Conservation (phyloP, 1,139 yeast genomes). For the Scheffersomyces segobiensis region DNA sequence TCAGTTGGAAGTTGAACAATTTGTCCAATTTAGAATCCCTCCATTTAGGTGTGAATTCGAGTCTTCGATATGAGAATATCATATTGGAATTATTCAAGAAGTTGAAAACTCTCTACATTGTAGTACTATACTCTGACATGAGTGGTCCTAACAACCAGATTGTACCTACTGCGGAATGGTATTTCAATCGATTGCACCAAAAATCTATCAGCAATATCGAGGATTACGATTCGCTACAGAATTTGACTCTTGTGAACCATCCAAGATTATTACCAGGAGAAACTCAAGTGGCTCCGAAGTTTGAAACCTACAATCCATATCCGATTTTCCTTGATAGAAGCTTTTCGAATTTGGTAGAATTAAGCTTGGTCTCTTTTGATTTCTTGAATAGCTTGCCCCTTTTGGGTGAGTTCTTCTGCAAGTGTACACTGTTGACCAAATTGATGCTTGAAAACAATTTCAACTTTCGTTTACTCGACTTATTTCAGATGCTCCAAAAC, state of each 20-base stretch:
- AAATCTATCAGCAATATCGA: neutral
- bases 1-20: slow-evolving; percentile 26
- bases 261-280: slow-evolving; percentile 18
- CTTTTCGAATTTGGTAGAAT: slow-evolving; percentile 25
- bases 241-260: slow-evolving; percentile 28
- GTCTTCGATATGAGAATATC: slow-evolving; percentile 20
- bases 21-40: slow-evolving; percentile 22
- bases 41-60: slow-evolving; percentile 29
- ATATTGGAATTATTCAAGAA: slow-evolving; percentile 30
- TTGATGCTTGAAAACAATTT: slow-evolving; percentile 37
- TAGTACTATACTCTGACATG: slow-evolving; percentile 14
- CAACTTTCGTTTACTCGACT: slow-evolving; percentile 26
- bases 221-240: slow-evolving; percentile 14
- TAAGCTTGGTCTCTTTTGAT: slow-evolving; percentile 33
- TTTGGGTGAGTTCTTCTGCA: slow-evolving; percentile 32
- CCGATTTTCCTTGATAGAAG: slow-evolving; percentile 22
- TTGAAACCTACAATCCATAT: slow-evolving; percentile 25
- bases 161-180: slow-evolving; percentile 21
- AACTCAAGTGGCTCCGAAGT: slow-evolving; percentile 10
- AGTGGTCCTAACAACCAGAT: slow-evolving; percentile 17
- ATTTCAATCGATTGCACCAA: slow-evolving; percentile 11
- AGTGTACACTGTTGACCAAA: slow-evolving; percentile 17
- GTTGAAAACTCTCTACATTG: slow-evolving; percentile 18
- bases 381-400: slow-evolving; percentile 27
- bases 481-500: slow-evolving; percentile 31